Evolutionary conservation across 208 protist species (phyloP), one percentile per base, ranked within the genome.

Genomic region (Tritrichomonas foetus): DNA sequence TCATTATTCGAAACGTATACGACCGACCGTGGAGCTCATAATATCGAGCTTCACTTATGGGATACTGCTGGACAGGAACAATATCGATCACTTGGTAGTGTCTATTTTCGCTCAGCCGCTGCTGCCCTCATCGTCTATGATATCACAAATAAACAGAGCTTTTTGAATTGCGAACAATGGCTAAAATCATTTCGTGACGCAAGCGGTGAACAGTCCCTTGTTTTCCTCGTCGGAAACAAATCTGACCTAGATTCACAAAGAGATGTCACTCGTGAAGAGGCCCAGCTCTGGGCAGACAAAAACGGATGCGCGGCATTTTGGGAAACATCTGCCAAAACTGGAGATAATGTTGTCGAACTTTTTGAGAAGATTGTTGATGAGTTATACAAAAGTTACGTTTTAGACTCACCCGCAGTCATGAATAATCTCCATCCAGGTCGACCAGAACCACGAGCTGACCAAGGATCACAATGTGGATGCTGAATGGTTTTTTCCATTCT

Each of bases 181-280:
- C 41, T 89, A 13, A 89, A 57, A 16, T 89, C 47, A 27, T 89
- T 53, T 30, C 5, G 47, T 16, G 27, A 89, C 30, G 78, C 78
- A 57, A 36, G 78, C 0, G 14, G 47, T 27, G 78, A 89, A 25
- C 33, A 89, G 9, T n/a, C 78, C 13, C 3, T 53, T 36, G 41
- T 89, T 39, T 53, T 89, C 13, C 25, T 89, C 27, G 47, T 89
- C 20, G 78, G 78, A 57, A 89, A 89, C 30, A 89, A 89, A 89
- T n/a, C 20, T 89, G 78, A 89, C 27, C 41, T 89, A 11, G 47
- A 44, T 11, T 30, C 33, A 47, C 39, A 50, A 50, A 89, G 47
- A 61, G 78, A 53, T 13, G 30, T 89, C 2, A 25, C 41, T 1
- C 9, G 13, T 33, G n/a, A 57, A 39, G 41, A 89, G 20, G 47